Conservation (phyloP, 306 rosid species). For the Spatholobus suberectus region DNA sequence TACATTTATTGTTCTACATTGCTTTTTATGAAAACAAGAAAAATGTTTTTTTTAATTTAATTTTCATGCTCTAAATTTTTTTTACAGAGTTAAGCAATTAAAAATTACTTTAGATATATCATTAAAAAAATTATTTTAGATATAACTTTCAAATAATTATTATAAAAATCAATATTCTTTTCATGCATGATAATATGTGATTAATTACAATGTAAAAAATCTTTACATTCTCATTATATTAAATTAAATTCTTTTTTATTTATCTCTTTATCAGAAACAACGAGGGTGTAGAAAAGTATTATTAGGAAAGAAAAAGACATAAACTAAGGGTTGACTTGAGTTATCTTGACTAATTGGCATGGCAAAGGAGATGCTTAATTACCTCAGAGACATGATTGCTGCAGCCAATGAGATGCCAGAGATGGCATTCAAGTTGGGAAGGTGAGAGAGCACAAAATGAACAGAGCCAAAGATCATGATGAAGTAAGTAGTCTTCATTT, state of each 20-base stretch:
- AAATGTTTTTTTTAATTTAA: no score
- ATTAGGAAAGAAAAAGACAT: background rate
- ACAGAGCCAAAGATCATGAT: constrained; percentile 80
- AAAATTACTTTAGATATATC: no score
- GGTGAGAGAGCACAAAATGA: constrained; percentile 76
- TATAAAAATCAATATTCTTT: no score
- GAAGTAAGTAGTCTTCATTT: constrained; percentile 56
- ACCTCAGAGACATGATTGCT: constrained; percentile 82
- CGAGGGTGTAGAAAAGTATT: no score
- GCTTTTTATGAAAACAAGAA: no score
- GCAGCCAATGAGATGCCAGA: constrained; percentile 73
- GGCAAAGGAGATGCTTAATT: background rate
- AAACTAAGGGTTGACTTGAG: background rate
- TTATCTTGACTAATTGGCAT: background rate
- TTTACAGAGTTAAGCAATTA: no score
- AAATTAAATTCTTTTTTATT: no score
- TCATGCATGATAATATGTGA: no score
- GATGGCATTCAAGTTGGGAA: constrained; percentile 78
- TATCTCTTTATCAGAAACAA: background rate
- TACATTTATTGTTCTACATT: background rate
- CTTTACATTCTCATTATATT: no score
- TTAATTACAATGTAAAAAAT: background rate
- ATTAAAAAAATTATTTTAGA: no score
- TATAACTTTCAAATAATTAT: no score
- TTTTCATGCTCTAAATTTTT: background rate